Conservation (phyloP, 139 green algal species). For the Pycnococcus provasolii region DNA sequence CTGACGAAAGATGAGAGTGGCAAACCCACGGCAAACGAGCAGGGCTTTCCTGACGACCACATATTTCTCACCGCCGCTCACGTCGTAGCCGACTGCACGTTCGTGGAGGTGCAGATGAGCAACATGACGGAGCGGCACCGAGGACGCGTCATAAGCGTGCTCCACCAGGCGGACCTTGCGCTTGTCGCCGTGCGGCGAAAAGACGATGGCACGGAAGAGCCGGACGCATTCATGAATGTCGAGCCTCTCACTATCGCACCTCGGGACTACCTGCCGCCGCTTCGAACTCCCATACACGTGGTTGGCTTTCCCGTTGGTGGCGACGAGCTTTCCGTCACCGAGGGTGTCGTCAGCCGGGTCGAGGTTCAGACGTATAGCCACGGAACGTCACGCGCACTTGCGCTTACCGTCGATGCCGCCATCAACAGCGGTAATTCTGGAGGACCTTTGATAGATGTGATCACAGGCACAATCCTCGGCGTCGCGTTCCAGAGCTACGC, state of each 20-base stretch:
- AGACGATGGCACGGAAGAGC: no score
- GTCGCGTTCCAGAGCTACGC: conserved; percentile 11
- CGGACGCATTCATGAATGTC: no score
- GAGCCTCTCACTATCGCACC: no score
- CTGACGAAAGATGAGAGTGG: background rate
- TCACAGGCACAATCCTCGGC: background rate
- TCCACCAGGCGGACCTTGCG: conserved; percentile 5
- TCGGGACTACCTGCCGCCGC: no score
- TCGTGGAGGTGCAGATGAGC: conserved; percentile 2
- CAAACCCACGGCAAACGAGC: background rate
- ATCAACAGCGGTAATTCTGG: conserved; percentile 3
- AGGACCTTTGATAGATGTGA: conserved; percentile 1
- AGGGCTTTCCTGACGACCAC: background rate
- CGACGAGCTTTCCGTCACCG: conserved; percentile 4
- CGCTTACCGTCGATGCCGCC: background rate
- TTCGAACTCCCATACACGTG: background rate
- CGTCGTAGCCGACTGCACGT: conserved; percentile 7
- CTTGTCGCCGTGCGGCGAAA: background rate
- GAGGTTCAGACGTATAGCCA: background rate
- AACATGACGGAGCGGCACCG: background rate
- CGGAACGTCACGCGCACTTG: background rate
- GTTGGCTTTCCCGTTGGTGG: conserved; percentile 9
- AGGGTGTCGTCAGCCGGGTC: conserved; percentile 7
- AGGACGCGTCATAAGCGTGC: background rate
- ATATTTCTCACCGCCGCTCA: conserved; percentile 10